Conservation (phyloP, 2,329 filamentous ascomycete genomes). For the Fusarium devonianum region DNA sequence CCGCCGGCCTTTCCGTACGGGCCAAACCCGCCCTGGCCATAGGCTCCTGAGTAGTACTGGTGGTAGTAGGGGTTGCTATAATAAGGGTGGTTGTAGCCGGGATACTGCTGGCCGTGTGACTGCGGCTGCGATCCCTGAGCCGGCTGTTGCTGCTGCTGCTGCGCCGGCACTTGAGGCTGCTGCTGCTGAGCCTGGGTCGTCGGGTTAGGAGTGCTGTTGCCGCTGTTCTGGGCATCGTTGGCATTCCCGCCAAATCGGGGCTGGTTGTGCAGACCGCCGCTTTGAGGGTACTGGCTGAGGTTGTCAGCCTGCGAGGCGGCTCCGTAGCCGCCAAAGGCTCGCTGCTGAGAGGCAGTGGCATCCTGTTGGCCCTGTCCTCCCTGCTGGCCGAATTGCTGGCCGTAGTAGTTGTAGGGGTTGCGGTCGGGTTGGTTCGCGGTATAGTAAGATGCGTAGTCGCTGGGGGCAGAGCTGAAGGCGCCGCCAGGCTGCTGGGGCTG, state of each 20-base stretch:
- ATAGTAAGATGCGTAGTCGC: slow-evolving; percentile 87
- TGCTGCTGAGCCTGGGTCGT: slow-evolving; percentile 61
- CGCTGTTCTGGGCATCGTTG: slow-evolving; percentile 81
- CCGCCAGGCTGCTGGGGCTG: slow-evolving; percentile 68
- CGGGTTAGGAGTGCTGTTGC: slow-evolving; percentile 90
- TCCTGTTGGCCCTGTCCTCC: slow-evolving; percentile 76
- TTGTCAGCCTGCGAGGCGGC: slow-evolving; percentile 69
- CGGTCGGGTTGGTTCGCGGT: slow-evolving; percentile 76
- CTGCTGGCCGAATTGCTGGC: slow-evolving; percentile 64
- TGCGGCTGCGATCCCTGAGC: slow-evolving; percentile 55
- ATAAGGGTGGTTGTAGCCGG: slow-evolving; percentile 65
- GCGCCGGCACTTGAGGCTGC: slow-evolving; percentile 56
- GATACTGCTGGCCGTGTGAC: slow-evolving; percentile 58
- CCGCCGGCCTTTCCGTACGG: slow-evolving; percentile 65
- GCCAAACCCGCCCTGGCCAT: slow-evolving; percentile 59
- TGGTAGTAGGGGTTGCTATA: slow-evolving; percentile 69
- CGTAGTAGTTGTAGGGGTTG: slow-evolving; percentile 83
- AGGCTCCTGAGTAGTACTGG: slow-evolving; percentile 65
- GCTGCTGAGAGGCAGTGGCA: slow-evolving; percentile 71
- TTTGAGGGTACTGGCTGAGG: slow-evolving; percentile 76
- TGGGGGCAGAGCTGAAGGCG: slow-evolving; percentile 75
- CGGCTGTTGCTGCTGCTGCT: slow-evolving; percentile 55
- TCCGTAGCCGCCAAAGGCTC: slow-evolving; percentile 79
- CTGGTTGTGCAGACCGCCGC: slow-evolving; percentile 63
- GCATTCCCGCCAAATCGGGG: slow-evolving; percentile 65